A percentile compares a stretch with the other conserved stretches of the same genome.
Evolutionary conservation across 2,329 filamentous ascomycete species (phyloP).

Genomic region (Didymellaceae sp.): DNA sequence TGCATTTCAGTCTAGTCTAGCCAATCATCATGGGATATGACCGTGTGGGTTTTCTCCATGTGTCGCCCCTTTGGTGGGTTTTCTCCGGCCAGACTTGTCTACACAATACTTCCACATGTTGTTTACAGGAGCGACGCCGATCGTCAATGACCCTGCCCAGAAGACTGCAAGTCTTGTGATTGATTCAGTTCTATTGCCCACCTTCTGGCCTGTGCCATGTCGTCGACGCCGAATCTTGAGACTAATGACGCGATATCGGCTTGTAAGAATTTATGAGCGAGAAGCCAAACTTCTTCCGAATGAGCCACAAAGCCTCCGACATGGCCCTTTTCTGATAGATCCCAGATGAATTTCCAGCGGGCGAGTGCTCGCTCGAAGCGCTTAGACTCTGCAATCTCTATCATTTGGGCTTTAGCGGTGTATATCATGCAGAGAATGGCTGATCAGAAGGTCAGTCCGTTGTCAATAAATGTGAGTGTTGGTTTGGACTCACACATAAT

Average conservation of each 20-base stretch:
- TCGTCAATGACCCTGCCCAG: too few species aligned
- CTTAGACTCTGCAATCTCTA: neutral
- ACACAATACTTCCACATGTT: neutral
- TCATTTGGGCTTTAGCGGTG: neutral
- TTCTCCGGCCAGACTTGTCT: neutral
- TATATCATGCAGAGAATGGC: slow-evolving; percentile 1
- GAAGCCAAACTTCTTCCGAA: slow-evolving; percentile 2
- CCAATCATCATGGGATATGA: too few species aligned
- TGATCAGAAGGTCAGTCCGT: neutral
- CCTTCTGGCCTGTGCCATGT: neutral
- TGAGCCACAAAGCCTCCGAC: neutral
- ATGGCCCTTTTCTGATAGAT: neutral
- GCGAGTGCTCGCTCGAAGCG: slow-evolving; percentile 4
- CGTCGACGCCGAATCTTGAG: neutral
- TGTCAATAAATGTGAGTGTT: too few species aligned
- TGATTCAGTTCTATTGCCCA: slow-evolving; percentile 3
- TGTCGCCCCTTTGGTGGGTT: too few species aligned
- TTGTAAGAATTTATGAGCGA: neutral
- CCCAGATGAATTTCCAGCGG: slow-evolving; percentile 8
- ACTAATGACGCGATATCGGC: neutral
- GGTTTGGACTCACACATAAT: slow-evolving; percentile 1
- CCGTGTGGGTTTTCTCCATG: too few species aligned
- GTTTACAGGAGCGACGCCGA: too few species aligned
- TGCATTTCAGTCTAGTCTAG: neutral
- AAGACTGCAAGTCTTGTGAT: neutral